phyloP scores from a whole-genome alignment of 345 rosid genomes.

The Arabidopsis thaliana region TAIR10.1 NC_003071.7:16354001-16354500 shows the following conservation, averaged over 20 bases:
- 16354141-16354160: constrained; percentile 16
- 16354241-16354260: not conserved
- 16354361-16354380: constrained; percentile 71
- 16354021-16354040: constrained; percentile 88
- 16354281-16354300: constrained; percentile 87
- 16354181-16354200: constrained; percentile 10
- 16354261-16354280: constrained; percentile 50
- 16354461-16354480: not conserved
- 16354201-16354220: constrained; percentile 10
- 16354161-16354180: constrained; percentile 15
- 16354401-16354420: constrained; percentile 11
- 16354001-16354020: constrained; percentile 91
- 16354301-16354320: constrained; percentile 87
- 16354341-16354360: constrained; percentile 80
- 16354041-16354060: constrained; percentile 96
- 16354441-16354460: constrained; percentile 8
- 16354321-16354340: constrained; percentile 93
- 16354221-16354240: not conserved
- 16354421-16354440: not conserved
- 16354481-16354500: constrained; percentile 62
- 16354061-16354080: constrained; percentile 90
- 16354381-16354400: constrained; percentile 78
- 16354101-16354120: constrained; percentile 30
- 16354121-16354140: constrained; percentile 15
- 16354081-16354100: constrained; percentile 97